Percentiles rank a stretch among this genome's conserved stretches.
These are phyloP conservation scores for Gentiana macrophylla DNA, from an alignment of 257 asterid genomes.

Conservation along the genomic window DNA sequence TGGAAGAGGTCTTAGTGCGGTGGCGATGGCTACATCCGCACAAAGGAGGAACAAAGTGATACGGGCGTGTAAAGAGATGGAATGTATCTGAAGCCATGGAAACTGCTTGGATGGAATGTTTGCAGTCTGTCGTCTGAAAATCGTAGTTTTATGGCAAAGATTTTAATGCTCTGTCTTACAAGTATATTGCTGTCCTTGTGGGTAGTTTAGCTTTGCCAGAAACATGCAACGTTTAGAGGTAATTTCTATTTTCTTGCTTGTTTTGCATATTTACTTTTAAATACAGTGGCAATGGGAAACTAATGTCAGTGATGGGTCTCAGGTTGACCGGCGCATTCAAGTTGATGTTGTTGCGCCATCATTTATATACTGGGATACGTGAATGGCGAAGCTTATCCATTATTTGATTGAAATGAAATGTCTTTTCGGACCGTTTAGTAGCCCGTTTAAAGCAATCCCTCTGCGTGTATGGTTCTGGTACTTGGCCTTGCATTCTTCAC, in stretches of 20 bases:
- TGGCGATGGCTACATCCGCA: constrained; percentile 98
- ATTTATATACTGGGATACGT: constrained; percentile 68
- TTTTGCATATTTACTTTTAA: constrained; percentile 9
- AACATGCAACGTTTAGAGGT: constrained; percentile 98
- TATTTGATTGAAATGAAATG: constrained; percentile 78
- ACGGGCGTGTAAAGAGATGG: constrained; percentile 93
- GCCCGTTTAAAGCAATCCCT: constrained; percentile 51
- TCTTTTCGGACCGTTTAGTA: constrained; percentile 81
- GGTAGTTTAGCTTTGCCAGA: constrained; percentile 98
- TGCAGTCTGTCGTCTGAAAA: constrained; percentile 85
- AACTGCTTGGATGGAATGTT: constrained; percentile 95
- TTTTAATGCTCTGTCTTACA: constrained; percentile 81
- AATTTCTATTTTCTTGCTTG: constrained; percentile 15
- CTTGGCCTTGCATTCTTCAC: constrained; percentile 17
- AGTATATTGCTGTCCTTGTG: constrained; percentile 88
- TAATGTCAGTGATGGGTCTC: constrained; percentile 19
- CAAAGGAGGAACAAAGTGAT: constrained; percentile 78
- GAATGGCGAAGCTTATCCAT: constrained; percentile 95
- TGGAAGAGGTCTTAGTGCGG: constrained; percentile 99
- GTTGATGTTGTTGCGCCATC: constrained; percentile 72
- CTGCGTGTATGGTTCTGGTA: constrained; percentile 45
- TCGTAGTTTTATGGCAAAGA: constrained; percentile 90
- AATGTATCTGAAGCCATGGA: constrained; percentile 97
- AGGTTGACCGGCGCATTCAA: constrained; percentile 95
- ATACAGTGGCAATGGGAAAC: constrained; percentile 2